These are phyloP conservation scores for Lindgomyces ingoldianus DNA, from an alignment of 495 filamentous ascomycete species.

Conservation along the genomic window DNA sequence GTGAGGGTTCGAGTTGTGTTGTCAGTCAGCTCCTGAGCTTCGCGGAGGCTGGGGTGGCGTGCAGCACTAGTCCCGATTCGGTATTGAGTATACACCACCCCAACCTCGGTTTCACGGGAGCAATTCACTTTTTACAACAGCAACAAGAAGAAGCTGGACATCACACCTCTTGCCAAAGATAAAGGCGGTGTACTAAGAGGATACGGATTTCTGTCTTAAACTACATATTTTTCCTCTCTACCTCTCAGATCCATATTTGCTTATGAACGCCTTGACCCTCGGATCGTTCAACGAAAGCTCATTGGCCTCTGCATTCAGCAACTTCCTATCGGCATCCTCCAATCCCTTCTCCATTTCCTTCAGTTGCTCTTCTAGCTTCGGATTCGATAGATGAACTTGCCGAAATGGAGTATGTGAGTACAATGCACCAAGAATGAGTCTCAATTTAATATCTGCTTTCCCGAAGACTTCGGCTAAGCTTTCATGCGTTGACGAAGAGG, in stretches of 20 bases:
- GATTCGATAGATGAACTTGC: constrained; percentile 15
- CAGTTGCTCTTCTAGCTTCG: constrained; percentile 18
- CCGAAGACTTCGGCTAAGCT: constrained; percentile 16
- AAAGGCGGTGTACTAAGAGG: neutral
- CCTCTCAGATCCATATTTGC: constrained; percentile 22
- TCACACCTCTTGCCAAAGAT: neutral
- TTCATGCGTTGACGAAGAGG: constrained; percentile 7
- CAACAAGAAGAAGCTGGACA: neutral
- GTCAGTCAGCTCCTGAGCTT: constrained; percentile 28
- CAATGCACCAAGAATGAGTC: constrained; percentile 18
- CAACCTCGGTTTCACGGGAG: constrained; percentile 8
- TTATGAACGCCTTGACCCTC: constrained; percentile 24
- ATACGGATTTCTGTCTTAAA: neutral
- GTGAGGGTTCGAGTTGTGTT: constrained; percentile 20
- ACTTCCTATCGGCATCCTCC: constrained; percentile 8
- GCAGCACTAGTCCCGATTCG: constrained; percentile 8
- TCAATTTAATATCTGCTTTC: constrained; percentile 19
- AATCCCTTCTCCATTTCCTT: constrained; percentile 25
- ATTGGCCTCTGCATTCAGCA: constrained; percentile 21
- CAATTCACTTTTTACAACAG: no score
- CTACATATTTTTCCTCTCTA: neutral
- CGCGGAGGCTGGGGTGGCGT: constrained; percentile 21
- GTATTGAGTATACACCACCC: neutral
- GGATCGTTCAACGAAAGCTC: constrained; percentile 25
- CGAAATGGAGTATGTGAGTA: constrained; percentile 24